phyloP scores from a whole-genome alignment of 1,284 basidiomycete genomes.

The Clitocybe nebularis region DNA sequence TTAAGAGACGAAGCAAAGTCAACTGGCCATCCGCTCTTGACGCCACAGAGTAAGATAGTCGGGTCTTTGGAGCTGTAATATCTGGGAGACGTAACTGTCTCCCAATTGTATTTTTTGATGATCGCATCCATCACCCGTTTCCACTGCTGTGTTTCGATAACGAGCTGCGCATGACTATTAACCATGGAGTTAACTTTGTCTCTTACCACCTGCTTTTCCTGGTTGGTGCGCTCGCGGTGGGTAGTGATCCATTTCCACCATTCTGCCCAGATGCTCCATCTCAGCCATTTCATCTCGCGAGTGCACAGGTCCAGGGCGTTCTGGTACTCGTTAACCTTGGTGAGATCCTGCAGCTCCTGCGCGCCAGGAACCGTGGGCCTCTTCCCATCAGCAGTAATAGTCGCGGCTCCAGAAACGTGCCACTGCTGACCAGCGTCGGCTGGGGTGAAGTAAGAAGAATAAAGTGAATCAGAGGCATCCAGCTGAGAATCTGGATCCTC shows the following conservation, averaged over 20 bases:
- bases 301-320: neutral
- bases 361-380: neutral
- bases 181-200: too few species aligned
- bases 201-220: neutral
- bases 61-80: neutral
- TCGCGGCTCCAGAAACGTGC: neutral
- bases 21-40: neutral
- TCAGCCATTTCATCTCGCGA: neutral
- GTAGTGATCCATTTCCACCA: neutral
- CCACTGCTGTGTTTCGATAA: too few species aligned
- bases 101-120: neutral
- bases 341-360: neutral
- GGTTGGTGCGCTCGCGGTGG: neutral
- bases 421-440: neutral
- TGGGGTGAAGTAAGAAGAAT: neutral
- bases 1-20: neutral
- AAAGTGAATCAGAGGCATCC: neutral
- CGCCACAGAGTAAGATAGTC: neutral
- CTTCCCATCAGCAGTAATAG: neutral
- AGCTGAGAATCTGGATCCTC: slow-evolving; percentile 1
- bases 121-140: too few species aligned
- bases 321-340: neutral
- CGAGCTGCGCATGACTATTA: too few species aligned
- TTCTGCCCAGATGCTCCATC: neutral
- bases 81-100: neutral